A percentile compares a stretch with the other conserved stretches of the same genome.
Evolutionary conservation across 1,284 basidiomycete genomes (phyloP).

Genomic region (Malassezia psittaci): DNA sequence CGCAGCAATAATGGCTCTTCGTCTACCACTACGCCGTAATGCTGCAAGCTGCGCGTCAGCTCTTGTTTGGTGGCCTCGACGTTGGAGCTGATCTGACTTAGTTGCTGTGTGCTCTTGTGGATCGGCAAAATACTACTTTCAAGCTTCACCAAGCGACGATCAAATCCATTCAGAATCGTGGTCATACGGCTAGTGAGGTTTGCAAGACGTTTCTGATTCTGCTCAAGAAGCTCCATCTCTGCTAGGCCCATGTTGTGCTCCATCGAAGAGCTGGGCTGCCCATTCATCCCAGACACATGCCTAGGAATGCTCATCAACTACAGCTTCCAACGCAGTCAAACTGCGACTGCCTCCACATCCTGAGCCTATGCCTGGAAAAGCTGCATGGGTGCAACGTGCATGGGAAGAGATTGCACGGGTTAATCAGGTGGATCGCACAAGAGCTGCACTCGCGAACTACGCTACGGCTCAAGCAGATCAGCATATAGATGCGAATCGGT

Average conservation of each 20-base stretch:
- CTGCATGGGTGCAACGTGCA: not conserved
- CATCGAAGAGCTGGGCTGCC: constrained; percentile 7
- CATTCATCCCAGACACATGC: not conserved
- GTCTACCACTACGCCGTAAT: constrained; percentile 40
- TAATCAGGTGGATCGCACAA: not conserved
- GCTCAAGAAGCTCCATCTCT: constrained; percentile 49
- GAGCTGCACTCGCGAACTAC: not conserved
- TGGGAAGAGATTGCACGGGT: not conserved
- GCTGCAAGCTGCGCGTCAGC: constrained; percentile 36
- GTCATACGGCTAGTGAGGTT: constrained; percentile 48
- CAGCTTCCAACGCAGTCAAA: not conserved
- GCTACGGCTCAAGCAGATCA: not conserved
- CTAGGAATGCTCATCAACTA: not conserved
- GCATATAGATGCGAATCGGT: constrained; percentile 3
- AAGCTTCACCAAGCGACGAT: constrained; percentile 47
- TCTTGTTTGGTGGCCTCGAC: constrained; percentile 33
- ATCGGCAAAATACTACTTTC: constrained; percentile 45
- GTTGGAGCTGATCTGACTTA: constrained; percentile 30
- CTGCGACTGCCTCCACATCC: too few relatives aligned
- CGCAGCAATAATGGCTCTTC: constrained; percentile 40
- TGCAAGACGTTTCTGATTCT: constrained; percentile 47
- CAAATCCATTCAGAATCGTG: constrained; percentile 48
- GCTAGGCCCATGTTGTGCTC: constrained; percentile 40
- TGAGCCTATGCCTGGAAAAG: not conserved
- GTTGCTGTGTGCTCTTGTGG: constrained; percentile 40